Base-by-base conservation (phyloP, 1,284 basidiomycete genomes). In the Coniferiporia weirii region DNA sequence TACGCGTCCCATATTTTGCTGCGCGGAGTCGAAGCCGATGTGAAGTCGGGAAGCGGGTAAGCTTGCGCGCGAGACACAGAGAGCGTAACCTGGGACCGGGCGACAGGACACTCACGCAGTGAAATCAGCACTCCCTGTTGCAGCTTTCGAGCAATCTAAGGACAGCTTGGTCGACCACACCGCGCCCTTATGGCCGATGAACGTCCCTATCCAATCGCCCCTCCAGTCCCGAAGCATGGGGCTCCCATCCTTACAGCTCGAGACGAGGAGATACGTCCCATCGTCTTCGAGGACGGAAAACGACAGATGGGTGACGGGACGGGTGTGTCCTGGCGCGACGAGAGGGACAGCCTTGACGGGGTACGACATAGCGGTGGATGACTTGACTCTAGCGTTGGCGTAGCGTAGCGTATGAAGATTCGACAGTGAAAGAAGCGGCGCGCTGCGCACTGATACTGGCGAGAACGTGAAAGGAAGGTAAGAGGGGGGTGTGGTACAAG, bases 1-100 rank as follows among this genome's bases (percentile, higher is more conserved):
- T 89, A 95, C 15, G 96, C 93, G 75, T 99, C 95, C 97, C 97
- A 99, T 61, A 99, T 84, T 78, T 98, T 98, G 61, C 93, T 95
- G 66, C 57, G 54, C 38, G 15, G 15, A 7, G 12, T 15, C 12
- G 15, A 15, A 12, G 9, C 38, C 38, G 15, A 12, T 12, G 38
- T 10, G 38, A 15, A 40, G 15, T 40, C 38, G 15, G 9, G 12
- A 40, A 40, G 38, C 38, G 38, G 27, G 27, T 27, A 40, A 40
- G 38, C 15, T 40, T 40, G 38, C 35, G 48, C 22, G 51, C 20
- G 38, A 40, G 27, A 47, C 34, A 20, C 34, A 20, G 3, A 49
- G 47, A 17, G 40, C 22, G 19, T 17, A 32, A 52, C 45, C n/a
- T 20, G 55, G 51, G 56, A 54, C 54, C 22, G 51, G 54, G n/a